These are phyloP conservation scores for Vitrella brassicaformis DNA, from an alignment of 73 alveolate species.

Conservation along the genomic window DNA sequence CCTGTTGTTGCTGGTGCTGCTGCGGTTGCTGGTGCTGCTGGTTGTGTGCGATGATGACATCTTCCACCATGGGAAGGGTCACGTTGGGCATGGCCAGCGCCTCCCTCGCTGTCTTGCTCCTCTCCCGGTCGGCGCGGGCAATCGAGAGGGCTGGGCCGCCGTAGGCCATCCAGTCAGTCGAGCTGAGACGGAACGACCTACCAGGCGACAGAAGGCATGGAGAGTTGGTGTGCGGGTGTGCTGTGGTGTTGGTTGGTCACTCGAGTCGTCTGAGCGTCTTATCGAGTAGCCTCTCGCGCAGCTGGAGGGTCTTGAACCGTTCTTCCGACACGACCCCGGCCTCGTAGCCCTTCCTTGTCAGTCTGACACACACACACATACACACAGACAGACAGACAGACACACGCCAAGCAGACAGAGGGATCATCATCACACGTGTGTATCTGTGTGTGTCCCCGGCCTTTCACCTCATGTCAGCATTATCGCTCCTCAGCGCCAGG, in stretches of 20 bases:
- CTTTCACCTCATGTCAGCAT: conserved; percentile 48
- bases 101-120: not conserved
- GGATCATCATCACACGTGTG: not conserved
- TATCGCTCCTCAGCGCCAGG: conserved; percentile 44
- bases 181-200: too few species aligned
- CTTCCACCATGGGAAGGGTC: not conserved
- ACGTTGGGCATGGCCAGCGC: not conserved
- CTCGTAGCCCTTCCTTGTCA: too few species aligned
- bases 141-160: not conserved
- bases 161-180: not conserved
- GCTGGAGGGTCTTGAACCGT: not conserved
- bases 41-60: too few species aligned
- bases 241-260: too few species aligned
- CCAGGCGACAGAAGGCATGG: too few species aligned
- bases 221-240: too few species aligned
- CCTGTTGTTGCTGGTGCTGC: too few species aligned
- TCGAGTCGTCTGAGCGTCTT: not conserved
- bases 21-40: too few species aligned
- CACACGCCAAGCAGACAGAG: not conserved
- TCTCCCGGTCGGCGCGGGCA: not conserved
- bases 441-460: conserved; percentile 12
- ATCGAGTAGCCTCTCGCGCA: not conserved
- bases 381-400: not conserved
- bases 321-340: not conserved
- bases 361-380: not conserved